Evolutionary conservation across 2,329 filamentous ascomycete genomes (phyloP).

Genomic region (Helotiales sp.): DNA sequence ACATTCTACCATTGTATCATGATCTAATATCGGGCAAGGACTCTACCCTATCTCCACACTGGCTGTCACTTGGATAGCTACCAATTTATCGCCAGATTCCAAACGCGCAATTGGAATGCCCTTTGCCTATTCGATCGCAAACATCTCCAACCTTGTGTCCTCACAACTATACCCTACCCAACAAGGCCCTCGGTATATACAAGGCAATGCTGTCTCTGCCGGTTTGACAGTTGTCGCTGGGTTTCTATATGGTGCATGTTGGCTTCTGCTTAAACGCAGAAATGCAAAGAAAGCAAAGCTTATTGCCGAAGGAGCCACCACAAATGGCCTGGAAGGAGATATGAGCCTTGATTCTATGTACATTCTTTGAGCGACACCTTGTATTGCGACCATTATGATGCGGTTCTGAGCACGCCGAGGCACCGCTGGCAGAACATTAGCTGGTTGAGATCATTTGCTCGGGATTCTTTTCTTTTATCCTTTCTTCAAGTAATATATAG

Average conservation of each 20-base stretch:
- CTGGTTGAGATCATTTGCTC: too few relatives aligned
- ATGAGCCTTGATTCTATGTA: conserved; percentile 29
- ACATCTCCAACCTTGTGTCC: conserved; percentile 33
- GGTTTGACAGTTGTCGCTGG: conserved; percentile 31
- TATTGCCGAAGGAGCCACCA: conserved; percentile 31
- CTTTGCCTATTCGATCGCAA: conserved; percentile 34
- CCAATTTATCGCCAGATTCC: conserved; percentile 36
- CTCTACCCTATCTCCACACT: conserved; percentile 31
- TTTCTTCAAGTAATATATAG: too few relatives aligned
- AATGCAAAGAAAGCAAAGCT: conserved; percentile 33
- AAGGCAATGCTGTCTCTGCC: conserved; percentile 30
- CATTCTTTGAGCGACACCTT: conserved; percentile 21
- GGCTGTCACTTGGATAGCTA: conserved; percentile 36
- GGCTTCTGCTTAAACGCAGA: conserved; percentile 30
- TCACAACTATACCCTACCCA: conserved; percentile 37
- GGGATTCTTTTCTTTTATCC: too few relatives aligned
- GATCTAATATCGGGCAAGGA: conserved; percentile 13
- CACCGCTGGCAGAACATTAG: too few relatives aligned
- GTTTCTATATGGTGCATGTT: conserved; percentile 24
- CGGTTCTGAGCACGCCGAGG: too few relatives aligned
- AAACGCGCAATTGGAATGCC: conserved; percentile 37
- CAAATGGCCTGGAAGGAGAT: conserved; percentile 32
- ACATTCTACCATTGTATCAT: conserved; percentile 7
- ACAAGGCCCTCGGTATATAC: conserved; percentile 35
- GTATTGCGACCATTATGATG: too few relatives aligned